phyloP scores from a whole-genome alignment of 192 early-diverging fungal species.

The Coemansia sp. region DNA sequence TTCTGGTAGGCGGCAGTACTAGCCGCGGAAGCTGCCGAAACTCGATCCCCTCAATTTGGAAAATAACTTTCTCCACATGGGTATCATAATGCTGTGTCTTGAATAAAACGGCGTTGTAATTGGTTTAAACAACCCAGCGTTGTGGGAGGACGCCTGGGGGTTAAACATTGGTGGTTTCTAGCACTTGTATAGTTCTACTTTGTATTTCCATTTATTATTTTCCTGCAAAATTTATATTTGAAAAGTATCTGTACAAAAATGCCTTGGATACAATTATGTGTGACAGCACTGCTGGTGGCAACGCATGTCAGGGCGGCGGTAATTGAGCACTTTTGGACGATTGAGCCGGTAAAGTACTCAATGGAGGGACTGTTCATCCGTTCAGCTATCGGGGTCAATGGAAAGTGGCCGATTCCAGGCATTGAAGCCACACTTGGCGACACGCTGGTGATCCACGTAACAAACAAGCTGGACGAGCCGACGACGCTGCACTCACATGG shows the following conservation, averaged over 20 bases:
- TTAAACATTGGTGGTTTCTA: too few species aligned
- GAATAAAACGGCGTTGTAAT: too few species aligned
- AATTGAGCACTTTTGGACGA: constrained; percentile 60
- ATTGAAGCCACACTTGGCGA: constrained; percentile 24
- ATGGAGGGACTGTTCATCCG: constrained; percentile 61
- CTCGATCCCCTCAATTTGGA: too few species aligned
- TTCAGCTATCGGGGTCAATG: constrained; percentile 65
- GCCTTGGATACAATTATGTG: background rate
- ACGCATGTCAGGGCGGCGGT: background rate
- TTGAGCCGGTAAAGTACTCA: constrained; percentile 56
- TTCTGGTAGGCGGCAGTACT: too few species aligned
- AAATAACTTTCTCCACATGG: too few species aligned
- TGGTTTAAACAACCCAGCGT: too few species aligned
- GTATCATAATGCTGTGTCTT: too few species aligned
- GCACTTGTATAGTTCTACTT: too few species aligned
- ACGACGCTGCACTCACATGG: constrained; percentile 75
- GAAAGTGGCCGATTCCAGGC: constrained; percentile 58
- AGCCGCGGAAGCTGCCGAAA: too few species aligned
- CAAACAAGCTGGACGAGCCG: constrained; percentile 58
- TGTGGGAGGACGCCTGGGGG: too few species aligned
- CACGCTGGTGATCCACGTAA: constrained; percentile 34
- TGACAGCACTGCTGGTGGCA: background rate
- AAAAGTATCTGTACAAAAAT: background rate
- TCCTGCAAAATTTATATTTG: too few species aligned
- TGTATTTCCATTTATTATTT: too few species aligned